Percentiles rank a stretch among this genome's conserved stretches.
phyloP scores from a whole-genome alignment of 2,329 filamentous ascomycete species.

The Pestalotiopsis sp. region DNA sequence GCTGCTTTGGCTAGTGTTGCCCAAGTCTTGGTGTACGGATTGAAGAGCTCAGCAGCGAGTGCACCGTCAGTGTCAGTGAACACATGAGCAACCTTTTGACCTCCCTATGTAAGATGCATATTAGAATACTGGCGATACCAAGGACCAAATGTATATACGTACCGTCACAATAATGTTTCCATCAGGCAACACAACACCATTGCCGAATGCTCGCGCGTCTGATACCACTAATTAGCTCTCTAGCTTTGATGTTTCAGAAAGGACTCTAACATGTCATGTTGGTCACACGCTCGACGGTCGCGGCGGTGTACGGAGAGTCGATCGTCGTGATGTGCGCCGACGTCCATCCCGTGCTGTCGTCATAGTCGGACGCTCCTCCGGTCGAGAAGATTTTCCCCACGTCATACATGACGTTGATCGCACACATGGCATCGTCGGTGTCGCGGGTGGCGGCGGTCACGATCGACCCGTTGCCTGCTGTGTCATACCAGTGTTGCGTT shows the following conservation, averaged over 20 bases:
- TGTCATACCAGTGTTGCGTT: conserved; percentile 58
- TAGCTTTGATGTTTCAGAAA: conserved; percentile 12
- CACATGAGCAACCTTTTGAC: conserved; percentile 39
- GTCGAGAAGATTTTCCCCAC: conserved; percentile 55
- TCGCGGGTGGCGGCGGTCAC: conserved; percentile 42
- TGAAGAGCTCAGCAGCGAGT: conserved; percentile 45
- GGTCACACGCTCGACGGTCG: conserved; percentile 1
- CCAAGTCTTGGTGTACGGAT: conserved; percentile 42
- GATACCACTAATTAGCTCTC: conserved; percentile 26
- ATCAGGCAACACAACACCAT: conserved; percentile 33
- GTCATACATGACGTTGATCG: conserved; percentile 58
- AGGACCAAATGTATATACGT: too few relatives aligned
- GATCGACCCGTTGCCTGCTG: conserved; percentile 39
- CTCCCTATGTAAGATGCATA: conserved; percentile 30
- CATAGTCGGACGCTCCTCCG: conserved; percentile 44
- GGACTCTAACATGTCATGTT: conserved; percentile 5
- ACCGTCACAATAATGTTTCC: conserved; percentile 43
- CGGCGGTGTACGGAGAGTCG: conserved; percentile 21
- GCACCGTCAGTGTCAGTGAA: conserved; percentile 45
- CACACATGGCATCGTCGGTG: conserved; percentile 52
- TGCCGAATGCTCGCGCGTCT: conserved; percentile 13
- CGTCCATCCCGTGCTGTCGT: conserved; percentile 33
- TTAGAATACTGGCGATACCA: too few relatives aligned
- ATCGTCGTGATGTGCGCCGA: conserved; percentile 49
- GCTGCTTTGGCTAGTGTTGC: conserved; percentile 34